phyloP scores from a whole-genome alignment of 208 protist species.

The Angomonas deanei region DNA sequence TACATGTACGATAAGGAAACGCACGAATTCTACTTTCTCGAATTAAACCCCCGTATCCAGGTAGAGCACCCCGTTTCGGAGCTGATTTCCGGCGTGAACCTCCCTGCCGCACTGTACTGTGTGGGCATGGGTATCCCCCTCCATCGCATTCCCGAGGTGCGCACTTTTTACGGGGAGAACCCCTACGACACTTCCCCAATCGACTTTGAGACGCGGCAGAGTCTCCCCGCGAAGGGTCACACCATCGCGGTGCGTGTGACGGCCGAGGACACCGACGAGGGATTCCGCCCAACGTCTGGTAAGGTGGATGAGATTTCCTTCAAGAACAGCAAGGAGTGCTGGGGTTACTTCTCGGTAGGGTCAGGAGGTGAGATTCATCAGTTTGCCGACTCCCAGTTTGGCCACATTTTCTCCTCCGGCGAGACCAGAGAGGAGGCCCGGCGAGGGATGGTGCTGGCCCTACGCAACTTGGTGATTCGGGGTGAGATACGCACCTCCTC shows the following conservation, averaged over 20 bases:
- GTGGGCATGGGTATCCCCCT: slow-evolving; percentile 97
- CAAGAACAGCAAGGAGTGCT: slow-evolving; percentile 94
- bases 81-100: slow-evolving; percentile 94
- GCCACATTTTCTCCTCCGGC: slow-evolving; percentile 96
- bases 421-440: slow-evolving; percentile 91
- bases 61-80: slow-evolving; percentile 98
- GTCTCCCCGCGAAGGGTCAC: slow-evolving; percentile 78
- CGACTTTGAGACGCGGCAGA: slow-evolving; percentile 78
- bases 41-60: slow-evolving; percentile 97
- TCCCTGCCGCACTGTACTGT: slow-evolving; percentile 93
- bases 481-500: slow-evolving; percentile 95
- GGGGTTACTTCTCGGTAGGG: slow-evolving; percentile 97
- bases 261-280: slow-evolving; percentile 95
- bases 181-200: slow-evolving; percentile 65
- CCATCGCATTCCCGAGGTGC: slow-evolving; percentile 93
- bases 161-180: slow-evolving; percentile 88
- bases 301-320: slow-evolving; percentile 94
- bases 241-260: slow-evolving; percentile 97
- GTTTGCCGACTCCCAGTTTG: slow-evolving; percentile 97
- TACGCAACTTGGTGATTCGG: slow-evolving; percentile 93
- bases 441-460: slow-evolving; percentile 85
- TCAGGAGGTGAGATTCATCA: slow-evolving; percentile 88
- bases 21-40: slow-evolving; percentile 93
- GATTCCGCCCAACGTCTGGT: slow-evolving; percentile 95
- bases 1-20: slow-evolving; percentile 94